Conservation (phyloP, 225 moss, liverwort and hornwort genomes). For the Pseudisothecium myosuroides region DNA sequence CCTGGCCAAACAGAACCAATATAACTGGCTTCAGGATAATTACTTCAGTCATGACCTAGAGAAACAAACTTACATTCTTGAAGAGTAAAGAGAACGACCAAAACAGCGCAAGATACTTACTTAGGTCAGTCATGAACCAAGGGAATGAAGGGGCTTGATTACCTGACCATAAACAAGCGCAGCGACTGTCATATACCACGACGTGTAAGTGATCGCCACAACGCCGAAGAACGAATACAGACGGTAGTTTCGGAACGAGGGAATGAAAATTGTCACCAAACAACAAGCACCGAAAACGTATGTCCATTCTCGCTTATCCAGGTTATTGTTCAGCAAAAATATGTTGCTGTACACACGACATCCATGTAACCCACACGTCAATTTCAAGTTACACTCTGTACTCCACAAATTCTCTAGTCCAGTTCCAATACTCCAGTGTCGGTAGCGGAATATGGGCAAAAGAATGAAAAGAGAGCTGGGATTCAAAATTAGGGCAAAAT, state of each 20-base stretch:
- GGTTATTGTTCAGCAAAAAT: conserved; percentile 54
- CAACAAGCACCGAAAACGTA: conserved; percentile 86
- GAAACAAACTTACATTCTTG: background rate
- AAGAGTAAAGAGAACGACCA: background rate
- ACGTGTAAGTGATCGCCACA: conserved; percentile 78
- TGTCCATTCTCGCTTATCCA: conserved; percentile 92
- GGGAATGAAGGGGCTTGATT: background rate
- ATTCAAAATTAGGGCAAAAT: background rate
- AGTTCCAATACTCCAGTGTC: background rate
- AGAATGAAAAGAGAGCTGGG: background rate
- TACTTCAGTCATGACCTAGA: background rate
- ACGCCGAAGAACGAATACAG: conserved; percentile 84
- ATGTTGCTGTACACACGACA: conserved; percentile 53
- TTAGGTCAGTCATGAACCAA: background rate
- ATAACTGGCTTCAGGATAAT: background rate
- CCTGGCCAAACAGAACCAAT: conserved; percentile 10
- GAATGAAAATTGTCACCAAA: conserved; percentile 62
- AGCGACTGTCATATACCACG: conserved; percentile 89
- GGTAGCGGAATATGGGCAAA: background rate
- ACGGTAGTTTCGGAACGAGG: conserved; percentile 77
- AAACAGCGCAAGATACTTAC: background rate
- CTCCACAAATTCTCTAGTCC: background rate
- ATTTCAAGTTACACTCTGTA: background rate
- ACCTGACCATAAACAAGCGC: conserved; percentile 82
- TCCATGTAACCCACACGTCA: background rate